Evolutionary conservation across 2,329 filamentous ascomycete species (phyloP), one percentile per base, ranked within the genome.

Genomic region (Hypoxylon sp.): DNA sequence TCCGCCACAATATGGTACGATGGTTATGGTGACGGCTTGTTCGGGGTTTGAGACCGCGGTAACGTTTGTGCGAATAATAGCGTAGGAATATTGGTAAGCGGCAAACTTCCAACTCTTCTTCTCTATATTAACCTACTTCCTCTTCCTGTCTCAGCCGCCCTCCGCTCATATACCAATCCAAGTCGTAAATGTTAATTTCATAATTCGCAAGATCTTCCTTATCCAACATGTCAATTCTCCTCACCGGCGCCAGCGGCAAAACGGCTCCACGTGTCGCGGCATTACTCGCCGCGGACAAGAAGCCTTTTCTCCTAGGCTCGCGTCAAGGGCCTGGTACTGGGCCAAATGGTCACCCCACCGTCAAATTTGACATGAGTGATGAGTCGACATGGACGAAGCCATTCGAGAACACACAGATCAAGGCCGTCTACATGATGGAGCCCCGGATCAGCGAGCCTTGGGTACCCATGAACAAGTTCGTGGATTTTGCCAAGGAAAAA

Each of bases 351-450:
- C 19, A 67, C 44, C 51, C 51, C n/a, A 42, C 50, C 8, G 51
- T 70, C 14, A 69, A 67, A 33, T 72, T 73, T 44, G 67, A 72
- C 52, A 60, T 59, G 67, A 48, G 46, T 13, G 63, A 65, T 33
- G 69, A 73, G 54, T 69, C 63, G 14, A 74, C 71, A 44, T 74
- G 69, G 65, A 24, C 11, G 8, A 47, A 57, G 52, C 55, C 37
- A 24, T 69, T 74, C 33, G 58, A 58, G 59, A 54, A 39, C 4
- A 24, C 39, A 22, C 48, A 39, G 5, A 59, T 71, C 60, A 52
- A 69, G 29, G 67, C 72, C 22, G 59, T 72, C 44, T 73, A 73
- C 55, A 59, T 73, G 50, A 71, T 72, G 67, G 67, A 70, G 66
- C 71, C 69, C 9, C 69, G 46, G 14, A 51, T 72, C 22, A 48